Evolutionary conservation across 2,329 filamentous ascomycete species (phyloP), one percentile per base, ranked within the genome.

Genomic region (Aphanocladium album): DNA sequence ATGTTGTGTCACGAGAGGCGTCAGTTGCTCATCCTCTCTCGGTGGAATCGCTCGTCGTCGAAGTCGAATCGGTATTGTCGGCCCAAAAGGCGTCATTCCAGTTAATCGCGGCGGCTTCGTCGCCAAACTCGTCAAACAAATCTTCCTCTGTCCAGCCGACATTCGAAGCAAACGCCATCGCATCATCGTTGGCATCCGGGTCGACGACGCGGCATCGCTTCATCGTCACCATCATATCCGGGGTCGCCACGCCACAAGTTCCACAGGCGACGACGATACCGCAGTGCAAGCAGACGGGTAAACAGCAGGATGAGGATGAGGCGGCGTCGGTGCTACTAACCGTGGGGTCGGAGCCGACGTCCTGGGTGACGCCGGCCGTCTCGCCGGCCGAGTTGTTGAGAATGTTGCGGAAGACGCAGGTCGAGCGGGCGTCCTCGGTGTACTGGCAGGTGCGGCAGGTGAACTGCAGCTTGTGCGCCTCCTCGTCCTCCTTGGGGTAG

Each of bases 261-360:
- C 66, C 69, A 70, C 80, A 83, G 51, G 69, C 67, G 62, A 83
- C 73, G 63, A 78, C 67, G 60, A 64, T 60, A 65, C 80, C 80
- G 67, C 81, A 83, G 62, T 74, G 70, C 58, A 79, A 71, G 71
- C 80, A 84, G 62, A 77, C 64, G 61, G 74, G 65, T 64, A 71
- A n/a, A n/a, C n/a, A n/a, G n/a, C n/a, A n/a, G n/a, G 72, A 4
- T 11, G 11, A 71, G 74, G n/a, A n/a, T n/a, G n/a, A 71, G 72
- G 74, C 67, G 27, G 16, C 35, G 49, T 17, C 23, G 9, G 33
- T 16, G 5, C 68, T 77, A 96, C 93, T 85, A 89, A 99, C 93
- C 87, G 96, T 99, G 77, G 95, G 95, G 84, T 99, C 95, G 72
- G 91, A 93, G 72, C 89, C 91, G 71, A 99, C 93, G 78, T 99